A percentile compares a stretch with the other conserved stretches of the same genome.
Evolutionary conservation across 2,329 filamentous ascomycete species (phyloP).

Genomic region (Fusarium sambucinum): DNA sequence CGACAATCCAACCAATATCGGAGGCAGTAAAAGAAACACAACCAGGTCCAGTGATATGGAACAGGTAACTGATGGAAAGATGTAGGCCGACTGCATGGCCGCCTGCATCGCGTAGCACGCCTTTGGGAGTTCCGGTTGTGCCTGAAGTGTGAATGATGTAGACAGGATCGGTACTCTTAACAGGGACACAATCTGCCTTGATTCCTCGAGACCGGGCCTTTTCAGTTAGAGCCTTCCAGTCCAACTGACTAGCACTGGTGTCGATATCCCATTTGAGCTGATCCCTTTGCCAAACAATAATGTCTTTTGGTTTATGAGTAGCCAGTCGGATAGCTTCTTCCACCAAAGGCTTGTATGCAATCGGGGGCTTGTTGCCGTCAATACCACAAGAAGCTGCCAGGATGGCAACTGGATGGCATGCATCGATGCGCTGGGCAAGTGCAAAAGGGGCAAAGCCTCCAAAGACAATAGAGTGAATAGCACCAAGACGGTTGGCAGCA

Average conservation of each 20-base stretch:
- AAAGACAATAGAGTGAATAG: constrained; percentile 92
- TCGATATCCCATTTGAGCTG: constrained; percentile 80
- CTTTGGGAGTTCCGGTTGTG: constrained; percentile 86
- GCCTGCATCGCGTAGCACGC: constrained; percentile 83
- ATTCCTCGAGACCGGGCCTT: constrained; percentile 76
- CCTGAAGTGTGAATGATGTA: constrained; percentile 93
- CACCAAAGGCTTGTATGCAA: constrained; percentile 82
- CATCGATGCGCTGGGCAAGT: constrained; percentile 89
- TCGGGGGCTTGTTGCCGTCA: constrained; percentile 83
- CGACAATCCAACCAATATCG: constrained; percentile 86
- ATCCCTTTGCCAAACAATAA: constrained; percentile 87
- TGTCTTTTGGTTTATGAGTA: constrained; percentile 76
- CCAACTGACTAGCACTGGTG: constrained; percentile 75
- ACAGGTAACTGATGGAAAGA: constrained; percentile 84
- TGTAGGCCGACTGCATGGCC: constrained; percentile 89
- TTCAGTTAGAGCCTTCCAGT: constrained; percentile 82
- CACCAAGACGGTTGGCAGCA: constrained; percentile 83
- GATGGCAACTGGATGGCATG: constrained; percentile 78
- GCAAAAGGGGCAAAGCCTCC: constrained; percentile 88
- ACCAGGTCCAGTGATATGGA: constrained; percentile 83
- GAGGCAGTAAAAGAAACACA: constrained; percentile 81
- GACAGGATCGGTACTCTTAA: constrained; percentile 81
- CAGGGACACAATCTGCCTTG: constrained; percentile 79
- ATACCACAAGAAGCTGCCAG: constrained; percentile 94
- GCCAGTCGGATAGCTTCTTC: constrained; percentile 77